A percentile compares a stretch with the other conserved stretches of the same genome.
Evolutionary conservation across 768 basidiomycete species (phyloP).

Genomic region (Leccinum boreale): DNA sequence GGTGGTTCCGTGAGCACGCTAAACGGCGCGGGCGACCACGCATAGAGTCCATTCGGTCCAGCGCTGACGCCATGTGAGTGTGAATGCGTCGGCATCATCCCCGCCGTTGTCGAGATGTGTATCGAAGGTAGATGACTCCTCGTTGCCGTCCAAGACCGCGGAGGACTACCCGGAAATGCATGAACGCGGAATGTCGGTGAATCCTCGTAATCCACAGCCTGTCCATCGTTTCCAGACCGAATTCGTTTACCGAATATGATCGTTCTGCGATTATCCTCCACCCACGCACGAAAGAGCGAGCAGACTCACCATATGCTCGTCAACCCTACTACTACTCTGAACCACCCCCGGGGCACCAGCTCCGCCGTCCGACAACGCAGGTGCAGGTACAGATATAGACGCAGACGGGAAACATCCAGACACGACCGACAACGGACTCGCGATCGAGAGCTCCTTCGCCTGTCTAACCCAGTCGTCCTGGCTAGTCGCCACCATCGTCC

Average conservation of each 20-base stretch:
- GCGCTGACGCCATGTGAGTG: background rate
- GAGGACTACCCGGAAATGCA: conserved; percentile 4
- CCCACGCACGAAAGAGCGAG: background rate
- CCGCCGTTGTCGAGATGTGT: conserved; percentile 21
- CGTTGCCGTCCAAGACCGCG: conserved; percentile 12
- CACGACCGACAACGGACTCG: conserved; percentile 22
- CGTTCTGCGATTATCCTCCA: background rate
- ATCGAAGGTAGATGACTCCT: conserved; percentile 22
- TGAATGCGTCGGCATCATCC: background rate
- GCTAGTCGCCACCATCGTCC: conserved; percentile 27
- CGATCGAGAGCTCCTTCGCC: conserved; percentile 62
- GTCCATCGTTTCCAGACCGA: background rate
- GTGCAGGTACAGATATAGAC: background rate
- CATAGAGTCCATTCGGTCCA: conserved; percentile 1
- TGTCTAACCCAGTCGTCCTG: conserved; percentile 78
- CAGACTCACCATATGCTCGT: conserved; percentile 46
- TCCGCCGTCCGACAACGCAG: background rate
- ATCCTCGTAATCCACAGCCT: conserved; percentile 27
- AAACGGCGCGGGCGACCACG: conserved; percentile 21
- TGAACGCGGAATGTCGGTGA: conserved; percentile 11
- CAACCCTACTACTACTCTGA: conserved; percentile 20
- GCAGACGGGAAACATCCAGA: conserved; percentile 9
- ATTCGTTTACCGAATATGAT: background rate
- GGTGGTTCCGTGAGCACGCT: conserved; percentile 25
- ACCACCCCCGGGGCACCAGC: background rate